A percentile compares a stretch with the other conserved stretches of the same genome.
Evolutionary conservation across 192 early-diverging fungal species (phyloP).

Genomic region (Mortierella hygrophila): DNA sequence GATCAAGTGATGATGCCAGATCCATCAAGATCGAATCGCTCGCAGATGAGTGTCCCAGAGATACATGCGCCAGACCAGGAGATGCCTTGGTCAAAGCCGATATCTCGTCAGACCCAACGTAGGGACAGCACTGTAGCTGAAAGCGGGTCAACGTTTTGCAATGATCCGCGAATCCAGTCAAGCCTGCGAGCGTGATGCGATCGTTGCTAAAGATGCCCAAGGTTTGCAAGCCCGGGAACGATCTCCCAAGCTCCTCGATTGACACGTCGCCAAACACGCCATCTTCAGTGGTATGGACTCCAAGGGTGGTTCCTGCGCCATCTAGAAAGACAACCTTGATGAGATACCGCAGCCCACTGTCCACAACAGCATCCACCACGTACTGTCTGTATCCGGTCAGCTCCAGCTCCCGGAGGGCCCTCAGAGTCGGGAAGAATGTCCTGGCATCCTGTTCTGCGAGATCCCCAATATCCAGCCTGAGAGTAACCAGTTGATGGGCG

Average conservation of each 20-base stretch:
- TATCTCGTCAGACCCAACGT: conserved; percentile 5
- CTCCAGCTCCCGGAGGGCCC: conserved; percentile 5
- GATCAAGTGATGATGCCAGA: neutral
- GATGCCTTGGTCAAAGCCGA: conserved; percentile 12
- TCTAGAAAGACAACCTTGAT: neutral
- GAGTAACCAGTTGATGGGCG: neutral
- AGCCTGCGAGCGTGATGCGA: neutral
- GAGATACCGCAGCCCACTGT: neutral
- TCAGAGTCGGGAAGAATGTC: conserved; percentile 12
- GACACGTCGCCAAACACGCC: neutral
- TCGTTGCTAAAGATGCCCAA: neutral
- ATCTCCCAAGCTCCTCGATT: neutral
- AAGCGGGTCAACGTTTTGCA: conserved; percentile 9
- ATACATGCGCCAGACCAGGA: neutral
- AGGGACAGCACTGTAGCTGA: neutral
- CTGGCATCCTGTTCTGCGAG: neutral
- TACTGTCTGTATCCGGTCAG: neutral
- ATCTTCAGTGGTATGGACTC: neutral
- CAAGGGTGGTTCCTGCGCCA: neutral
- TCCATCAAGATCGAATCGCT: neutral
- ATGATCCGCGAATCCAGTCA: neutral
- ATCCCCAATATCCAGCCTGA: conserved; percentile 8
- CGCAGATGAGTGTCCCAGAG: neutral
- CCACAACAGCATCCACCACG: neutral
- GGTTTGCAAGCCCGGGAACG: neutral